These are phyloP conservation scores for Penicillium parvum DNA, from an alignment of 495 filamentous ascomycete species.

Conservation along the genomic window DNA sequence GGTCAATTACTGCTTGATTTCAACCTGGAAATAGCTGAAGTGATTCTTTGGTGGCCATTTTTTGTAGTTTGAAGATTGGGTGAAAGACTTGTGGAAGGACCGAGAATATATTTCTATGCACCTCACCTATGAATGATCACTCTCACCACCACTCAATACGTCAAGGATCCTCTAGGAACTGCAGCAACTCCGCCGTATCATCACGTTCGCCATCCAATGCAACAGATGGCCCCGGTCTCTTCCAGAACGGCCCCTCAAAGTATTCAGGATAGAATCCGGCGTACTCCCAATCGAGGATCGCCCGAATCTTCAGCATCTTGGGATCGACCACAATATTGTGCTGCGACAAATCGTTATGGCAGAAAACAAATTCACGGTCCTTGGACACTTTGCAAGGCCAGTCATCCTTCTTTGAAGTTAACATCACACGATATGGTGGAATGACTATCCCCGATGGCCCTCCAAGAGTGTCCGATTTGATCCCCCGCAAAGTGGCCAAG, in stretches of 20 bases:
- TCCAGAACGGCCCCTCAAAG: conserved; percentile 19
- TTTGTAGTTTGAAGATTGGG: no score
- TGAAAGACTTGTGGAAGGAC: no score
- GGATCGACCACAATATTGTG: conserved; percentile 31
- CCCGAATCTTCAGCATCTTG: conserved; percentile 26
- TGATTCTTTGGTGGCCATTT: no score
- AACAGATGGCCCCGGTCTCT: conserved; percentile 11
- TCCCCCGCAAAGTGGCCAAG: conserved; percentile 2
- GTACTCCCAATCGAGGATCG: conserved; percentile 36
- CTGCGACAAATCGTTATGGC: conserved; percentile 31
- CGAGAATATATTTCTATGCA: no score
- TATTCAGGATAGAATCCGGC: conserved; percentile 29
- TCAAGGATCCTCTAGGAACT: no score
- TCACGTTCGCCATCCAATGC: conserved; percentile 9
- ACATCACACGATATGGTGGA: conserved; percentile 8
- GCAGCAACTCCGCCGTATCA: conserved; percentile 6
- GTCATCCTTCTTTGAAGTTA: background rate
- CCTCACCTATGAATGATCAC: no score
- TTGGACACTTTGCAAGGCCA: conserved; percentile 3
- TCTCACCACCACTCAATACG: no score
- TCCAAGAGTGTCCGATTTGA: conserved; percentile 9
- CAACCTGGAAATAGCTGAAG: no score
- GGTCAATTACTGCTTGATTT: no score
- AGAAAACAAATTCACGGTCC: conserved; percentile 24
- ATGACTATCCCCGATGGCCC: conserved; percentile 12